Evolutionary conservation across 192 early-diverging fungal genomes (phyloP).

Genomic region (Coemansia sp.): DNA sequence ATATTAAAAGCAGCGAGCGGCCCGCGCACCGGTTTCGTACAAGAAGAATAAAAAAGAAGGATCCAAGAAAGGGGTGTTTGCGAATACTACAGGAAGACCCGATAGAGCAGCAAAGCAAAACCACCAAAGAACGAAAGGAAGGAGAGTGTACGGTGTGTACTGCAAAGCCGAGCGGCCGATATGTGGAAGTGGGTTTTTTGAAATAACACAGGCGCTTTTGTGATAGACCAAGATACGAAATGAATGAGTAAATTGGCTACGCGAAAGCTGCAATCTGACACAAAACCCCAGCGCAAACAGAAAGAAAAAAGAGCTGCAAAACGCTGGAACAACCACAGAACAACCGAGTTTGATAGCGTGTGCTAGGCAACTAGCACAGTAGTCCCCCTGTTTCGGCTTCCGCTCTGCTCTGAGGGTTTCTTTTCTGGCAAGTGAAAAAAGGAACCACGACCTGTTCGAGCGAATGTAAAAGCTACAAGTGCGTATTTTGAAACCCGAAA

Average conservation of each 20-base stretch:
- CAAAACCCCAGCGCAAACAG: neutral
- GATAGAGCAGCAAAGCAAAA: neutral
- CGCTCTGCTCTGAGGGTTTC: neutral
- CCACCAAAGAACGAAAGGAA: neutral
- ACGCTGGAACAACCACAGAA: neutral
- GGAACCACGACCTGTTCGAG: neutral
- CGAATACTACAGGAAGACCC: neutral
- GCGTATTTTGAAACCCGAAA: neutral
- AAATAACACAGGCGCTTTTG: neutral
- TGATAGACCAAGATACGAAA: neutral
- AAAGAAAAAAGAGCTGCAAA: neutral
- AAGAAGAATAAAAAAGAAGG: neutral
- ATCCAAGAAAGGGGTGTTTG: neutral
- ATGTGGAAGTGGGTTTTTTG: neutral
- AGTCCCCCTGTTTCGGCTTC: neutral
- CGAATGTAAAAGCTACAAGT: neutral
- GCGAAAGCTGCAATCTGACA: neutral
- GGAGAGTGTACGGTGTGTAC: neutral
- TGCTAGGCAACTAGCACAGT: neutral
- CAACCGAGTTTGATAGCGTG: neutral
- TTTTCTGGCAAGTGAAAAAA: neutral
- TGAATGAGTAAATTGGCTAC: neutral
- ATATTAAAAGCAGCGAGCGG: slow-evolving; percentile 6
- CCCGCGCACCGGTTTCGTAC: slow-evolving; percentile 11
- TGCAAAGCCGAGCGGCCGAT: neutral